phyloP scores from a whole-genome alignment of 768 basidiomycete species.

The Gymnopilus junonius region DNA sequence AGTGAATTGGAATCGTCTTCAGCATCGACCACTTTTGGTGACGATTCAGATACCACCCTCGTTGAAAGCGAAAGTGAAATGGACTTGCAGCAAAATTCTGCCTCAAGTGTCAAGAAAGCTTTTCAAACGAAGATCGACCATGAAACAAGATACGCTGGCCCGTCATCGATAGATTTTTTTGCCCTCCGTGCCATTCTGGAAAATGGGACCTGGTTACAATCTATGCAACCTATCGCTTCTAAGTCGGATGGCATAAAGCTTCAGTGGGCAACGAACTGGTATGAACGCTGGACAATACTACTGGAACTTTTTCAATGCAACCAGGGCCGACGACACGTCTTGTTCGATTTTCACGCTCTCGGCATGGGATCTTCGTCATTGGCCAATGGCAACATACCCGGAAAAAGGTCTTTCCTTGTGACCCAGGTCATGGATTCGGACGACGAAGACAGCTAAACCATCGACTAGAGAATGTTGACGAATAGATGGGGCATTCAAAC shows the following conservation, averaged over 20 bases:
- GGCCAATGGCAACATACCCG: background rate
- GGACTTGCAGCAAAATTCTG: constrained; percentile 22
- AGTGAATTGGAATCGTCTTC: constrained; percentile 36
- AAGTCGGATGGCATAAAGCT: constrained; percentile 19
- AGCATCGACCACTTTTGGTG: constrained; percentile 40
- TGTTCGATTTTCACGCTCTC: background rate
- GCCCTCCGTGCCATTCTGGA: background rate
- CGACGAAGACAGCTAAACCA: constrained; percentile 9
- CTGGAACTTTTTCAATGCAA: constrained; percentile 43
- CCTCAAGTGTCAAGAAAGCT: constrained; percentile 17
- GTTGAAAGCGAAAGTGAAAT: constrained; percentile 52
- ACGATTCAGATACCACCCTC: constrained; percentile 61
- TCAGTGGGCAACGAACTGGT: constrained; percentile 53
- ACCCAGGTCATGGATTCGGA: constrained; percentile 4
- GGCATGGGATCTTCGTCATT: background rate
- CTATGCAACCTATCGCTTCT: background rate
- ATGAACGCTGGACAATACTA: constrained; percentile 58
- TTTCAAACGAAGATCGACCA: constrained; percentile 3
- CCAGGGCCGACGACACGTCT: constrained; percentile 18
- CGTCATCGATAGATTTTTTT: constrained; percentile 1
- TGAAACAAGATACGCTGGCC: constrained; percentile 11
- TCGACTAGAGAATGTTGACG: constrained; percentile 5
- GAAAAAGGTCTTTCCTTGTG: constrained; percentile 1
- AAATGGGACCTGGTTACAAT: constrained; percentile 17
- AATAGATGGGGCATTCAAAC: constrained; percentile 1